Evolutionary conservation across 2,329 filamentous ascomycete genomes (phyloP).

Genomic region (Harringtonia aguacate): DNA sequence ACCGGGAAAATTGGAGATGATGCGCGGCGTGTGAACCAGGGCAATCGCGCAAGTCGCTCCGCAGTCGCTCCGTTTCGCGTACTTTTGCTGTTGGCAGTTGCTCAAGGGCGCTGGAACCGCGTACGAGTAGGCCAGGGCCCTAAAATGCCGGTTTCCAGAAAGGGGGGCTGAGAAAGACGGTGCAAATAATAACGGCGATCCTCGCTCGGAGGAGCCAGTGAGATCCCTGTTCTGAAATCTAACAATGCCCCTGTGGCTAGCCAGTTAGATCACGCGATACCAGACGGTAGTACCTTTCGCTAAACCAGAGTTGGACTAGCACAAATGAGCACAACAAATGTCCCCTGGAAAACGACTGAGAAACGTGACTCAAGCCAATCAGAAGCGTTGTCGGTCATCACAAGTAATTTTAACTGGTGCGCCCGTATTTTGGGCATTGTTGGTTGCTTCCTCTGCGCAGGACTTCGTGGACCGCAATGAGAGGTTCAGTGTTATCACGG

Average conservation of each 20-base stretch:
- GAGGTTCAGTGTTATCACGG: no score
- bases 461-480: no score
- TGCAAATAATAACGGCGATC: background rate
- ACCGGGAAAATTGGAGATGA: no score
- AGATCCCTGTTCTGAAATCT: background rate
- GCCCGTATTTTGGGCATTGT: no score
- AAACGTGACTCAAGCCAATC: background rate
- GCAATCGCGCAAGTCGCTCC: no score
- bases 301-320: constrained; percentile 10
- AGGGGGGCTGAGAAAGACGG: no score
- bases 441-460: no score
- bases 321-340: background rate
- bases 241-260: no score
- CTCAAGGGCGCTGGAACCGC: background rate
- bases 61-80: background rate
- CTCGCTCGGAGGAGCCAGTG: background rate
- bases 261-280: background rate
- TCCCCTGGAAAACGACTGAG: background rate
- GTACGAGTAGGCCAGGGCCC: no score
- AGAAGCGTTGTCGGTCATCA: background rate
- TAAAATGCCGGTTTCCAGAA: no score
- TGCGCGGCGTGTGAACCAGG: background rate
- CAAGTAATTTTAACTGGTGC: background rate
- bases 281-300: constrained; percentile 6
- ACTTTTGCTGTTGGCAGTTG: background rate